phyloP scores from a whole-genome alignment of 257 asterid species.

The Anisodus tanguticus region DNA sequence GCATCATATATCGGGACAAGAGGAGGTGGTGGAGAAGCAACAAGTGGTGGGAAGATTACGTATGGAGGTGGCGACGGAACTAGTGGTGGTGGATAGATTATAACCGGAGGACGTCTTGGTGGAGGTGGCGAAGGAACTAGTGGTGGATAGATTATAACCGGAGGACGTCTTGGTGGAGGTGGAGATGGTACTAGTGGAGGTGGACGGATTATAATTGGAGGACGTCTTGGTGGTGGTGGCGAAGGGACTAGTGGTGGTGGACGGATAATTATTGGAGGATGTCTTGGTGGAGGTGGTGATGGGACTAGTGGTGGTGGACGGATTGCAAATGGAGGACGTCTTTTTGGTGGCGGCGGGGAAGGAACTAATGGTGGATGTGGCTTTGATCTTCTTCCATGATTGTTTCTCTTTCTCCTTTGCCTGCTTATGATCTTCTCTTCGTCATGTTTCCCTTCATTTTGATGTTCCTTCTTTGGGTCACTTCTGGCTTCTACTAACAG shows the following conservation, averaged over 20 bases:
- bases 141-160: not conserved
- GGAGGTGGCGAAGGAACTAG: conserved; percentile 13
- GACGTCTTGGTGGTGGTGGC: too few relatives aligned
- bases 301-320: conserved; percentile 16
- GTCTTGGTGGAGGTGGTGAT: not conserved
- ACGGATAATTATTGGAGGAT: too few relatives aligned
- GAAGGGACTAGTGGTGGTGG: too few relatives aligned
- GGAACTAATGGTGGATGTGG: not conserved
- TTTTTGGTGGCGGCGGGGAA: not conserved
- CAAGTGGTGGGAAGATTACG: not conserved
- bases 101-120: not conserved
- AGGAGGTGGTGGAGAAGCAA: not conserved
- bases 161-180: not conserved
- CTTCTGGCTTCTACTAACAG: not conserved
- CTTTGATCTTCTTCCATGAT: not conserved
- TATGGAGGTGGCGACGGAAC: not conserved
- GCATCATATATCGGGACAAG: conserved; percentile 6
- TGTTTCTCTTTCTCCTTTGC: not conserved
- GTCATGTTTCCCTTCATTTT: not conserved
- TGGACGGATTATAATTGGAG: not conserved
- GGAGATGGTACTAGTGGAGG: not conserved
- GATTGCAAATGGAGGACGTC: not conserved
- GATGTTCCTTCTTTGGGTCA: not conserved
- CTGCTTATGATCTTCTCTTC: not conserved
- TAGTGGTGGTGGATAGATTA: not conserved